Conservation (phyloP, 1,139 yeast genomes). For the Pichia sp. region DNA sequence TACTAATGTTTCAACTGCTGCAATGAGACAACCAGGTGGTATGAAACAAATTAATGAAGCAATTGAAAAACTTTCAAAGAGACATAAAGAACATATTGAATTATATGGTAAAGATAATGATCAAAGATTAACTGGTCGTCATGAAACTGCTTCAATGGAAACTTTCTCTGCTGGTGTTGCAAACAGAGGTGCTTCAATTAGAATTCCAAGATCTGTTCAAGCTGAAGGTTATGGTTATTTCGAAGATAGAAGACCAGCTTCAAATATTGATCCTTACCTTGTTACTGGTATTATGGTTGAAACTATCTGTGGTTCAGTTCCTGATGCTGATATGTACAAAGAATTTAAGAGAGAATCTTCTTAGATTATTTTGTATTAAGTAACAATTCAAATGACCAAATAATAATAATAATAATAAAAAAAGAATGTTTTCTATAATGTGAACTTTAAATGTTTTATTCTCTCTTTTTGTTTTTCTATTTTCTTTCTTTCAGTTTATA, state of each 20-base stretch:
- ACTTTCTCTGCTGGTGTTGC: slow-evolving; percentile 95
- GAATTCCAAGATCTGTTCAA: slow-evolving; percentile 98
- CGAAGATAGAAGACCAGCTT: slow-evolving; percentile 99
- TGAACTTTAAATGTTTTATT: background rate
- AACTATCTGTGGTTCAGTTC: slow-evolving; percentile 91
- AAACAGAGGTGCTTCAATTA: slow-evolving; percentile 97
- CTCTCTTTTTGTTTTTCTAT: too few species aligned
- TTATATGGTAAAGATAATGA: slow-evolving; percentile 95
- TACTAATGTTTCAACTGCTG: slow-evolving; percentile 91
- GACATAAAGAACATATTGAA: slow-evolving; percentile 94
- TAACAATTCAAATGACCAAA: background rate
- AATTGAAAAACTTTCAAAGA: slow-evolving; percentile 85
- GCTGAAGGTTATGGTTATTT: slow-evolving; percentile 97
- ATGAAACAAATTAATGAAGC: slow-evolving; percentile 91
- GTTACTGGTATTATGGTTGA: slow-evolving; percentile 98
- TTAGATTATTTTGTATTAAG: background rate
- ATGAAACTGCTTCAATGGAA: slow-evolving; percentile 94
- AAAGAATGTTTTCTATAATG: too few species aligned
- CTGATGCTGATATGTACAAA: slow-evolving; percentile 92
- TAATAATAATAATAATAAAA: too few species aligned
- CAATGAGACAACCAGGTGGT: slow-evolving; percentile 93
- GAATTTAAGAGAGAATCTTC: slow-evolving; percentile 69
- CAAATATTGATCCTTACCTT: slow-evolving; percentile 97
- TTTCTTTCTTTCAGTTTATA: background rate
- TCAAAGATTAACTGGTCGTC: slow-evolving; percentile 92